phyloP scores from a whole-genome alignment of 2,329 filamentous ascomycete genomes.

The Monilinia laxa region DNA sequence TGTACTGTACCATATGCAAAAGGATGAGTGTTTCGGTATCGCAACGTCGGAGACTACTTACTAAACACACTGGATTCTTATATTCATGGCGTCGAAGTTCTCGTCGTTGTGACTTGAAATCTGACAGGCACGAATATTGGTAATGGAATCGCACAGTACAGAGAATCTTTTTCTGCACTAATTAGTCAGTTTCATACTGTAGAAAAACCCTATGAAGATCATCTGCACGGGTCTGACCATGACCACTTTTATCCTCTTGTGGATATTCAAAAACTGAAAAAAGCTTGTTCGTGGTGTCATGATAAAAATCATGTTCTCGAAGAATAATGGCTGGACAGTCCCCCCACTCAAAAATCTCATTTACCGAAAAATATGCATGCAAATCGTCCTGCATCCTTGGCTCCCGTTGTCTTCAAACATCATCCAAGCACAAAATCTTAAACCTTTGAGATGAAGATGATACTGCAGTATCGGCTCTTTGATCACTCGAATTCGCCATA shows the following conservation, averaged over 20 bases:
- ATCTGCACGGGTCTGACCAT: neutral
- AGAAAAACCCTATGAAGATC: neutral
- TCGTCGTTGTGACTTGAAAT: neutral
- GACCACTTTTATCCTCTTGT: slow-evolving; percentile 3
- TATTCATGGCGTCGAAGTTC: neutral
- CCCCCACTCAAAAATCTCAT: slow-evolving; percentile 17
- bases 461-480: neutral
- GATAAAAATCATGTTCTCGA: slow-evolving; percentile 2
- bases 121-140: neutral
- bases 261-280: neutral
- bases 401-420: slow-evolving; percentile 14
- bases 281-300: slow-evolving; percentile 17
- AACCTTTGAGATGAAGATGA: neutral
- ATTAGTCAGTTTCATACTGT: neutral
- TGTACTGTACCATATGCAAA: slow-evolving; percentile 2
- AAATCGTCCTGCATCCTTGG: slow-evolving; percentile 14
- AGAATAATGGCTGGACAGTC: neutral
- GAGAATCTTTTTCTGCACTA: neutral
- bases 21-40: slow-evolving; percentile 5
- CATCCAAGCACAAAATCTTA: neutral
- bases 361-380: slow-evolving; percentile 19
- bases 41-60: neutral
- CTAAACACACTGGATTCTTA: neutral
- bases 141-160: neutral
- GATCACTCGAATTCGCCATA: neutral